Evolutionary conservation across 2,329 filamentous ascomycete genomes (phyloP).

Genomic region (Penicillium sp.): DNA sequence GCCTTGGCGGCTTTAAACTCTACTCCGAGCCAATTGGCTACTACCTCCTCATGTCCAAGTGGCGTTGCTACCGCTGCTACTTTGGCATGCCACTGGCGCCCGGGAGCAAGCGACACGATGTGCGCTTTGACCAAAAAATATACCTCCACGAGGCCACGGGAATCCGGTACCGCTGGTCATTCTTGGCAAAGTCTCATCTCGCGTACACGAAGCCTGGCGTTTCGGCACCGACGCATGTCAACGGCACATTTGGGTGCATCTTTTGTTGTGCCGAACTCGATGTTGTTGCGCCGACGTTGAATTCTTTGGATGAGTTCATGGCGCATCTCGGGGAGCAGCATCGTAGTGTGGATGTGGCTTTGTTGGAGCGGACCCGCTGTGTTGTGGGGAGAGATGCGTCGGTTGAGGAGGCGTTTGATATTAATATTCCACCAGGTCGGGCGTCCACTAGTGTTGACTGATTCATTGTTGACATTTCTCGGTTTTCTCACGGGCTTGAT

Average conservation of each 20-base stretch:
- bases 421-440: conserved; percentile 43
- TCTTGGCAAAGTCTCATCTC: conserved; percentile 51
- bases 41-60: conserved; percentile 33
- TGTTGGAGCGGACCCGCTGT: conserved; percentile 26
- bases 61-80: conserved; percentile 44
- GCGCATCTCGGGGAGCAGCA: conserved; percentile 45
- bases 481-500: not conserved
- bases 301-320: conserved; percentile 45
- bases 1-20: conserved; percentile 16
- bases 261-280: conserved; percentile 47
- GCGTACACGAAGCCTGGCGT: conserved; percentile 26
- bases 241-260: conserved; percentile 44
- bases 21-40: conserved; percentile 13
- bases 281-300: conserved; percentile 37
- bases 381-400: not conserved
- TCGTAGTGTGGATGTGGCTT: conserved; percentile 43
- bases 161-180: conserved; percentile 48
- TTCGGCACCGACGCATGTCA: not conserved
- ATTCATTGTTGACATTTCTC: not conserved
- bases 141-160: conserved; percentile 31
- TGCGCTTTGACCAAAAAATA: conserved; percentile 31
- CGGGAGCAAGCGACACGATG: not conserved
- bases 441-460: not conserved
- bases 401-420: conserved; percentile 47
- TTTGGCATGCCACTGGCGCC: conserved; percentile 41